Evolutionary conservation across 371 early-diverging fungal species (phyloP), one percentile per base, ranked within the genome.

Genomic region (Syncephalastrum racemosum): DNA sequence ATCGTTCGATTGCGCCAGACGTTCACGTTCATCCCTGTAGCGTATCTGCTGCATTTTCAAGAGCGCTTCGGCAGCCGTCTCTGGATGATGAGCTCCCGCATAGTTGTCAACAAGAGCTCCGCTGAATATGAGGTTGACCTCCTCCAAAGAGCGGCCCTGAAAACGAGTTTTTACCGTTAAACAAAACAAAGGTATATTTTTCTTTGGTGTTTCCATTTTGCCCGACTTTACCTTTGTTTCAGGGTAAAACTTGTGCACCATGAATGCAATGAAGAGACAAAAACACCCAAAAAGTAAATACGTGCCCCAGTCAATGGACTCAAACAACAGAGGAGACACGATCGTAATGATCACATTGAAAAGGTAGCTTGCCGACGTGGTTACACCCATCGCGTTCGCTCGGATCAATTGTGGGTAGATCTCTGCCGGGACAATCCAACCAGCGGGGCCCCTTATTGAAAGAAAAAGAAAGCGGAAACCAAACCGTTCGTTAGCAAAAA

Each of bases 361-460:
- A 40, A 78, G 63, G 91, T 92, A 91, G 76, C 90, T 93, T 62
- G 91, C 77, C 8, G 91, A 84, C 19, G 95, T 94, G 39, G 90
- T 85, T 24, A 91, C 60, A 46, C 88, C 89, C 62, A 89, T 85
- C 46, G 88, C 94, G 75, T 91, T 92, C 57, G 89, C 82, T 46
- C 87, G 84, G 52, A 86, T 70, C 42, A 80, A 77, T 53, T 81
- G 76, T 12, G 90, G 88, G 68, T 80, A 89, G 58, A 90, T 90
- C 68, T 95, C 95, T 25, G 92, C 82, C 31, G 92, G 92, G 70
- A 91, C 91, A 59, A 90, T 85, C 96, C 95, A 95, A 24, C 88
- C 90, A 46, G 90, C 79, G 18, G 95, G 94, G 10, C 93, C 93
- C 92, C 91, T 47, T 36, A n/a, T 31, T 13, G 24, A 27, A 6